phyloP scores from a whole-genome alignment of 257 asterid species.

The Orobanche coerulescens region DNA sequence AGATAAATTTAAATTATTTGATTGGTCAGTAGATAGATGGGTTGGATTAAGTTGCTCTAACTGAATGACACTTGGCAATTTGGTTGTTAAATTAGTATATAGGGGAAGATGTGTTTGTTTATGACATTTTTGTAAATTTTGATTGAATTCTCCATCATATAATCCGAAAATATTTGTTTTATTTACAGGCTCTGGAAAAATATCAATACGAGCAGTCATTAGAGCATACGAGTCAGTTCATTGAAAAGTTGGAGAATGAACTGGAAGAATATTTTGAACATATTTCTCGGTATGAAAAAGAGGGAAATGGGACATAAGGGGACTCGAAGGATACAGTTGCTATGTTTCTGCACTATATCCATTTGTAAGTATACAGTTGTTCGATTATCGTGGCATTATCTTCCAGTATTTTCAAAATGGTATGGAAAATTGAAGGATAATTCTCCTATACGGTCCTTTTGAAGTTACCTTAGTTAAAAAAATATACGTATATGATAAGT shows the following conservation, averaged over 20 bases:
- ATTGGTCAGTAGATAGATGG: too few relatives aligned
- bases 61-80: too few relatives aligned
- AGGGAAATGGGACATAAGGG: conserved; percentile 22
- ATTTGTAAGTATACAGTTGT: conserved; percentile 12
- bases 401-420: not conserved
- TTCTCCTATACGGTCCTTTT: too few relatives aligned
- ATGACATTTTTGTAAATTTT: not conserved
- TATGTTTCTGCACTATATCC: not conserved
- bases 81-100: too few relatives aligned
- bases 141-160: not conserved
- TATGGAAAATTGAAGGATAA: not conserved
- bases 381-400: conserved; percentile 3
- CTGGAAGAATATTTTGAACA: conserved; percentile 68
- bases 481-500: too few relatives aligned
- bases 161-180: conserved; percentile 15
- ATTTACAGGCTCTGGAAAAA: conserved; percentile 74
- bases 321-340: conserved; percentile 16
- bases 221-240: conserved; percentile 84
- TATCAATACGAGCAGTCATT: conserved; percentile 69
- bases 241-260: conserved; percentile 85
- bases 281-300: conserved; percentile 47
- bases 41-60: too few relatives aligned
- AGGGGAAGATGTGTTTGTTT: conserved; percentile 11
- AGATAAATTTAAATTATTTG: too few relatives aligned
- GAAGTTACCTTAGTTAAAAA: too few relatives aligned